These are phyloP conservation scores for Dothistroma pini DNA, from an alignment of 2,329 filamentous ascomycete species.

Conservation along the genomic window DNA sequence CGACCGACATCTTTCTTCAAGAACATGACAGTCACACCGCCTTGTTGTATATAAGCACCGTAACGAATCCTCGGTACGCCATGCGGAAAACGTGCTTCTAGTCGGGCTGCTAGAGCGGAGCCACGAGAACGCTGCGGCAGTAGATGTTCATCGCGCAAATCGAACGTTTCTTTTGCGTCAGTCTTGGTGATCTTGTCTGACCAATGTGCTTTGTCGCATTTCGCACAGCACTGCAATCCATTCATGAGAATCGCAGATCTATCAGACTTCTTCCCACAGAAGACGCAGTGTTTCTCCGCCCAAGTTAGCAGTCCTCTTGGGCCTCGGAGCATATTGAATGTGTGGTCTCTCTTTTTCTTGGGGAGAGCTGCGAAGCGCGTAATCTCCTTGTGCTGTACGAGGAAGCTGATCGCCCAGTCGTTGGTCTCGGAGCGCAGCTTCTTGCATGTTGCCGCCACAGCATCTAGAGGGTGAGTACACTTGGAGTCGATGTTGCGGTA, in stretches of 20 bases:
- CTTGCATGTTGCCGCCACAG: constrained; percentile 24
- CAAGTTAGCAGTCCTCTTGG: constrained; percentile 24
- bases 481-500: not conserved
- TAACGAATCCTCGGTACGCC: constrained; percentile 22
- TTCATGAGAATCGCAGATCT: constrained; percentile 31
- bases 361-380: constrained; percentile 18
- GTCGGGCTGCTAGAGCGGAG: not conserved
- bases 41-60: constrained; percentile 24
- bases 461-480: constrained; percentile 21
- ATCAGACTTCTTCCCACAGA: constrained; percentile 30
- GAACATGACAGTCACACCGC: constrained; percentile 29
- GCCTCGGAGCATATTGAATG: constrained; percentile 16
- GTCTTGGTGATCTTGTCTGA: constrained; percentile 33
- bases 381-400: constrained; percentile 25
- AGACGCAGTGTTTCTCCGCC: constrained; percentile 27
- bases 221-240: constrained; percentile 29
- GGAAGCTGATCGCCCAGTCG: constrained; percentile 28
- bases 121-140: constrained; percentile 14
- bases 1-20: constrained; percentile 24
- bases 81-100: not conserved
- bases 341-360: constrained; percentile 3
- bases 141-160: constrained; percentile 26
- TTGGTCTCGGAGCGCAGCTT: constrained; percentile 26
- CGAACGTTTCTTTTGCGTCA: constrained; percentile 23
- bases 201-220: constrained; percentile 31